These are phyloP conservation scores for Lignosus rhinocerotis DNA, from an alignment of 1,284 basidiomycete genomes.

Conservation along the genomic window DNA sequence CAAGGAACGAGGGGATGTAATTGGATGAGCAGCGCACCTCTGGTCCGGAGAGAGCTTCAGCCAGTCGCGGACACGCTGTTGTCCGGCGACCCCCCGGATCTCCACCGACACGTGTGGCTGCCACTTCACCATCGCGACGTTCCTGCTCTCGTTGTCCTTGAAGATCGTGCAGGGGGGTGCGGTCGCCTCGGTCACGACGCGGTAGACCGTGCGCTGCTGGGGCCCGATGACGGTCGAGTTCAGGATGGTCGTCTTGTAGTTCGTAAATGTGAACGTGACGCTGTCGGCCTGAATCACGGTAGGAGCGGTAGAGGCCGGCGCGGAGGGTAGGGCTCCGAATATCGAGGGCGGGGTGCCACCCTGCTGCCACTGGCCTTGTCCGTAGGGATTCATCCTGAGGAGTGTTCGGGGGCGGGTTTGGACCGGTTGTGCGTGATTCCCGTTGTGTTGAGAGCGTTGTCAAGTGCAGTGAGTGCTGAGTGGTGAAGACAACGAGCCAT, in stretches of 20 bases:
- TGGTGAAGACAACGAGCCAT: conserved; percentile 10
- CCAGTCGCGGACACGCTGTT: conserved; percentile 55
- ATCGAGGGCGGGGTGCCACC: conserved; percentile 44
- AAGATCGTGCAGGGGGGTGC: conserved; percentile 55
- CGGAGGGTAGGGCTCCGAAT: conserved; percentile 63
- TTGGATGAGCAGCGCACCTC: conserved; percentile 40
- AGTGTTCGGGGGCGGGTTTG: not conserved
- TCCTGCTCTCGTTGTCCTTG: conserved; percentile 49
- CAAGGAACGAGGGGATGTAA: not conserved
- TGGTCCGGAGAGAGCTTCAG: conserved; percentile 51
- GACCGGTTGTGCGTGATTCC: not conserved
- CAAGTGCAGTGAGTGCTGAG: conserved; percentile 2
- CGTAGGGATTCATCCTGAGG: conserved; percentile 33
- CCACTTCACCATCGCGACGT: conserved; percentile 62
- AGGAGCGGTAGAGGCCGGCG: conserved; percentile 26
- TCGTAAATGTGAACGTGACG: conserved; percentile 50
- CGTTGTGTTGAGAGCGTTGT: not conserved
- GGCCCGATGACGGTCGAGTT: conserved; percentile 56
- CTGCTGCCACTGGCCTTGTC: conserved; percentile 29
- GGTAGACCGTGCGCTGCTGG: conserved; percentile 35
- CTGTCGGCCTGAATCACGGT: conserved; percentile 37
- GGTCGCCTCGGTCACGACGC: conserved; percentile 44
- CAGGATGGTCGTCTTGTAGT: conserved; percentile 50
- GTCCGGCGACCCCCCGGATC: conserved; percentile 48
- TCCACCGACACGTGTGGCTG: conserved; percentile 53